These are phyloP conservation scores for Rhodosporidiobolus odoratus DNA, from an alignment of 768 basidiomycete genomes.

Conservation along the genomic window DNA sequence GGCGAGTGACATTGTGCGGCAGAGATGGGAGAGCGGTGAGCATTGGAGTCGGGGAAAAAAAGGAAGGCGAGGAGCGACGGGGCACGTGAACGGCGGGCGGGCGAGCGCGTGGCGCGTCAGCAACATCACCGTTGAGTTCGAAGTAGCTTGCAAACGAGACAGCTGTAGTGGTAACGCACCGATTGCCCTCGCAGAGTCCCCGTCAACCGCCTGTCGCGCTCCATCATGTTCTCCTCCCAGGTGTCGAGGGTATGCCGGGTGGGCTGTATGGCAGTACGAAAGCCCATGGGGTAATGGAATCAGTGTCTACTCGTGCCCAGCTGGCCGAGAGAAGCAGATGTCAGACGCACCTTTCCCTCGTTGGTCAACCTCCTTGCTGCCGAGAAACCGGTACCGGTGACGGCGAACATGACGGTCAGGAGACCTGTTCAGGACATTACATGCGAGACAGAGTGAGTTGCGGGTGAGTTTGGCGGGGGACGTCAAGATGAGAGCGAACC, in stretches of 20 bases:
- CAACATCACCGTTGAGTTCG: too few species aligned
- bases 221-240: slow-evolving; percentile 97
- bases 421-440: slow-evolving; percentile 20
- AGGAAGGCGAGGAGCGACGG: neutral
- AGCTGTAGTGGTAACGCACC: slow-evolving; percentile 53
- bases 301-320: too few species aligned
- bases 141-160: too few species aligned
- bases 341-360: slow-evolving; percentile 71
- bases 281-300: too few species aligned
- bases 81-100: too few species aligned
- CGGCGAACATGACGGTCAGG: slow-evolving; percentile 57
- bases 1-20: neutral
- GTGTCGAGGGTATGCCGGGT: slow-evolving; percentile 75
- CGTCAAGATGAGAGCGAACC: slow-evolving; percentile 52
- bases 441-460: neutral
- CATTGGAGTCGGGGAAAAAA: neutral
- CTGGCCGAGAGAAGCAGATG: slow-evolving; percentile 3
- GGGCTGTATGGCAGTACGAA: slow-evolving; percentile 52
- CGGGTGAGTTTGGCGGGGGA: neutral
- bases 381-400: slow-evolving; percentile 80
- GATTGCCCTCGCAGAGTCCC: slow-evolving; percentile 79
- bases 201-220: slow-evolving; percentile 77
- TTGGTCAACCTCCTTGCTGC: slow-evolving; percentile 73
- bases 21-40: slow-evolving; percentile 2
- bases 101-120: too few species aligned